Base-by-base conservation (phyloP, 768 basidiomycete species). In the Polyporus arcularius region DNA sequence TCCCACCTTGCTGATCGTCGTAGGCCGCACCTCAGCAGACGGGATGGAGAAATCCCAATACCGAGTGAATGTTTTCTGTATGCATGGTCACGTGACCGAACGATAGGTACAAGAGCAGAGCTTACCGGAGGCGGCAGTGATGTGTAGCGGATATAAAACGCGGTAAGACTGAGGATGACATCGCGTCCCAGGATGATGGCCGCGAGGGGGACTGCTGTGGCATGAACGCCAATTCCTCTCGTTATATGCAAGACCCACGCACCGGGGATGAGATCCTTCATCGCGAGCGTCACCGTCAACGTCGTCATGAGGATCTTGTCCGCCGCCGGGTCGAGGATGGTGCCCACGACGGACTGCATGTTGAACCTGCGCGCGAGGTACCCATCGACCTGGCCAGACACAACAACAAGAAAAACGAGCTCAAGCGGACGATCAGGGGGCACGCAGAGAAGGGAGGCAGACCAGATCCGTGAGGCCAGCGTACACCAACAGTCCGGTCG, bases 31-130 rank as follows among this genome's bases (percentile, higher is more conserved):
- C 74, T 97, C 96, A 1, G 94, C 96, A 1, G 95, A 96, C 1
- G 97, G 94, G 53, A 97, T 86, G 10, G 92, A 91, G 63, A 97
- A 93, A 71, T 98, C 92, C 92, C 96, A 99, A 75, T 98, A 99
- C 38, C 97, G 85, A 28, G 78, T 72, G 70, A 94, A 89, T 0
- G 95, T 97, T 93, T 93, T 92, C 91, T 96, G 72, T 14, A 39
- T 2, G 10, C 46, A 15, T 10, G 42, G 57, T 58, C 62, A 61
- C 50, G 57, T 61, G 59, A 63, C 31, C 21, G 21, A 26, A 31
- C 26, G 30, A 40, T 46, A 32, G 32, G 28, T 26, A n/a, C 31
- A 64, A 18, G 39, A 47, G 38, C 31, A 3, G 61, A 53, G 14
- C 92, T 53, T 74, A 95, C 96, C 4, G 96, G 96, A 39, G 80